Evolutionary conservation across 352 stramenopile genomes (phyloP).

Genomic region (Globisporangium camurandrum): DNA sequence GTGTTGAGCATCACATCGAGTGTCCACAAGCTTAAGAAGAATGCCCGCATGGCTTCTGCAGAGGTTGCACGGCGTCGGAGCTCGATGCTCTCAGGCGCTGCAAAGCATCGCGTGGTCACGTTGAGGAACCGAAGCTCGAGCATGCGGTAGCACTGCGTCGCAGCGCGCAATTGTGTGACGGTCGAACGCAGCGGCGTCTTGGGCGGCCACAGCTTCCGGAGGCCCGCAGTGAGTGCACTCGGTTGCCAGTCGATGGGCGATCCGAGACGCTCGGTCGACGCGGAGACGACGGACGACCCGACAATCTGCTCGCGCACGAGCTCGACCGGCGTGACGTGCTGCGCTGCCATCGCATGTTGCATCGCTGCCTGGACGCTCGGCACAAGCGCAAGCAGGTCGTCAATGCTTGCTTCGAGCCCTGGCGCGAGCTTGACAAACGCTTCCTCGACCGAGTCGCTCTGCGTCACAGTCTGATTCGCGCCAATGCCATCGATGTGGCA

Average conservation of each 20-base stretch:
- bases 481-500: conserved; percentile 17
- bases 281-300: conserved; percentile 18
- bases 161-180: conserved; percentile 15
- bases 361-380: conserved; percentile 13
- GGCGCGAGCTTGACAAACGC: conserved; percentile 29
- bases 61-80: conserved; percentile 4
- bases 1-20: conserved; percentile 41
- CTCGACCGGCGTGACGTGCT: conserved; percentile 9
- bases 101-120: conserved; percentile 23
- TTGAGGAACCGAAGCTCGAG: conserved; percentile 26
- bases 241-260: conserved; percentile 19
- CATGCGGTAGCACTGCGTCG: conserved; percentile 32
- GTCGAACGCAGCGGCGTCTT: conserved; percentile 21
- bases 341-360: conserved; percentile 11
- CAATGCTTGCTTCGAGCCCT: conserved; percentile 16
- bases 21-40: conserved; percentile 34
- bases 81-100: conserved; percentile 18
- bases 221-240: conserved; percentile 21
- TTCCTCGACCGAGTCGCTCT: conserved; percentile 10
- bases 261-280: conserved; percentile 17
- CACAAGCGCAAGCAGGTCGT: conserved; percentile 20
- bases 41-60: conserved; percentile 28
- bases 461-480: conserved; percentile 1
- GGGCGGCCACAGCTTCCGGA: conserved; percentile 36
- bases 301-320: conserved; percentile 18